phyloP scores from a whole-genome alignment of 495 filamentous ascomycete genomes.

The Clavariopsis aquatica region DNA sequence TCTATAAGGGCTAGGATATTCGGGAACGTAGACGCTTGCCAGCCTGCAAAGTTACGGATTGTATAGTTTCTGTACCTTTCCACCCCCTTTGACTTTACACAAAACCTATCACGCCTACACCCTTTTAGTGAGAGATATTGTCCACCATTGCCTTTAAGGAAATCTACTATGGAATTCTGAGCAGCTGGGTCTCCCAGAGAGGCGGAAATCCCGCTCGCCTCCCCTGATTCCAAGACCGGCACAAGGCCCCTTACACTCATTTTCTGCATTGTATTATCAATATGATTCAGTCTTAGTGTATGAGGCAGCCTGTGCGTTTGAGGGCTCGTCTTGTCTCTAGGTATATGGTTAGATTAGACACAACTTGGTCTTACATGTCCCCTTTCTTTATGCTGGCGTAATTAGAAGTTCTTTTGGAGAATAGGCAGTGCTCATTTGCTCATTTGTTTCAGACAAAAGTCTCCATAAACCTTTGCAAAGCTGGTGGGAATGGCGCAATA shows the following conservation, averaged over 20 bases:
- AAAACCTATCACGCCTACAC: slow-evolving; percentile 30
- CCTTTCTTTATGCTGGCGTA: slow-evolving; percentile 28
- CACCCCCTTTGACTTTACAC: slow-evolving; percentile 25
- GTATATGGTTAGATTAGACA: slow-evolving; percentile 24
- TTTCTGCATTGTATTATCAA: slow-evolving; percentile 30
- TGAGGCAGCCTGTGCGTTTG: slow-evolving; percentile 20
- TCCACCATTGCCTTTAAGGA: slow-evolving; percentile 27
- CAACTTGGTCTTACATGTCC: slow-evolving; percentile 32
- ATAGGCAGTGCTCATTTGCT: slow-evolving; percentile 19
- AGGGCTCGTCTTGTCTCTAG: slow-evolving; percentile 18
- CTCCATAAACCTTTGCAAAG: slow-evolving; percentile 29
- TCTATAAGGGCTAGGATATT: slow-evolving; percentile 29
- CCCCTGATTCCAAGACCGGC: slow-evolving; percentile 34
- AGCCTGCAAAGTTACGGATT: slow-evolving; percentile 30
- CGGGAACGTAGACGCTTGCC: slow-evolving; percentile 24
- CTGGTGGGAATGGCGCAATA: slow-evolving; percentile 17
- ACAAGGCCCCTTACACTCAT: slow-evolving; percentile 21
- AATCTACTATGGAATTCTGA: slow-evolving; percentile 7
- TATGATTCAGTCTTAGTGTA: slow-evolving; percentile 28
- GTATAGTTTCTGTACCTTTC: slow-evolving; percentile 36
- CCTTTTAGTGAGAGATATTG: slow-evolving; percentile 27
- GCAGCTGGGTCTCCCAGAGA: slow-evolving; percentile 24
- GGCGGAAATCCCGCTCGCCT: slow-evolving; percentile 32
- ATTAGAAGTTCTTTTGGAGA: slow-evolving; percentile 9
- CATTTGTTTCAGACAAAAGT: slow-evolving; percentile 27